Evolutionary conservation across 352 stramenopile genomes (phyloP).

Genomic region (Phytopythium mirpurense): DNA sequence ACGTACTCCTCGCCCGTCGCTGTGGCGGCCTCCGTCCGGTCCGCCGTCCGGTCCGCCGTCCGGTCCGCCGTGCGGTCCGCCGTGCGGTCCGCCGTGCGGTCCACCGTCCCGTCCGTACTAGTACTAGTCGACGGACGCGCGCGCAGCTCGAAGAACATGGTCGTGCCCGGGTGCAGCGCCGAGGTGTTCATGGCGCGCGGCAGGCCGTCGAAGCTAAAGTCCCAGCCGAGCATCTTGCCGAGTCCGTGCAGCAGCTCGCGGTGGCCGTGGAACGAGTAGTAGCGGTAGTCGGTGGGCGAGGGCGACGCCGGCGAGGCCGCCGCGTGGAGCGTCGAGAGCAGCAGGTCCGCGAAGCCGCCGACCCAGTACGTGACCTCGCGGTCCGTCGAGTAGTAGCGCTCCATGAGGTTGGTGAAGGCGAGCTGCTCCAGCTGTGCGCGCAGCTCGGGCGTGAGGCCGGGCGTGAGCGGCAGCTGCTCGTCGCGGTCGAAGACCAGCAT

Average conservation of each 20-base stretch:
- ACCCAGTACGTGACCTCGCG: slow-evolving; percentile 83
- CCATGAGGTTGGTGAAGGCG: slow-evolving; percentile 82
- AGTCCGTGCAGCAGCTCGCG: slow-evolving; percentile 73
- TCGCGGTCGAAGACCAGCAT: slow-evolving; percentile 83
- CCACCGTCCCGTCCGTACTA: too few species aligned
- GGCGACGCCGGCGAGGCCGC: slow-evolving; percentile 44
- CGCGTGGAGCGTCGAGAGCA: slow-evolving; percentile 54
- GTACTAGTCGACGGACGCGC: too few species aligned
- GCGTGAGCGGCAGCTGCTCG: slow-evolving; percentile 41
- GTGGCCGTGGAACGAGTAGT: slow-evolving; percentile 81
- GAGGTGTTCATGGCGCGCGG: slow-evolving; percentile 61
- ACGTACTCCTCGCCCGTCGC: slow-evolving; percentile 50
- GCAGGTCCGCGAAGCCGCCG: slow-evolving; percentile 61
- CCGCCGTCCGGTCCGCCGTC: too few species aligned
- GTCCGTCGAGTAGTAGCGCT: slow-evolving; percentile 78
- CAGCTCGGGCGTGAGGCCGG: slow-evolving; percentile 50
- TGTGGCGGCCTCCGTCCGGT: slow-evolving; percentile 9
- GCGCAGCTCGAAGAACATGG: slow-evolving; percentile 82
- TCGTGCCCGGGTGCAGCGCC: slow-evolving; percentile 62
- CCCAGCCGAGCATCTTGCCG: slow-evolving; percentile 75
- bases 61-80: too few species aligned
- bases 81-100: too few species aligned
- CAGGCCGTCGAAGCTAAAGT: slow-evolving; percentile 67
- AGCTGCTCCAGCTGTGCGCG: slow-evolving; percentile 55
- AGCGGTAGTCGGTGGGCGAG: slow-evolving; percentile 52